Conservation (phyloP, 108 stramenopile genomes). For the Nannochloropsis gaditana region DNA sequence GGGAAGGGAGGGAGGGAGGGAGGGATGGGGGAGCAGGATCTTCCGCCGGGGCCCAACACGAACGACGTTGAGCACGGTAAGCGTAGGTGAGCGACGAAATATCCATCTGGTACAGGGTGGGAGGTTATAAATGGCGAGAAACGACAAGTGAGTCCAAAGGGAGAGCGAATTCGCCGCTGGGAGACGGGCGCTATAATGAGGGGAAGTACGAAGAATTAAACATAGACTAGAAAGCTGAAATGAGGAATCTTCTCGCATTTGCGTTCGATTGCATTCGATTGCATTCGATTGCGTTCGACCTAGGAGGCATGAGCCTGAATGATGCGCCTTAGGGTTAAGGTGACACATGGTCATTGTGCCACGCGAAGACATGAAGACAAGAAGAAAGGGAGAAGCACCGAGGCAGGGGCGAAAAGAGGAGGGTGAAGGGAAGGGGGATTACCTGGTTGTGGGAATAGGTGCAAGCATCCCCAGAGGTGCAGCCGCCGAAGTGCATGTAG, state of each 20-base stretch:
- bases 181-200: not conserved
- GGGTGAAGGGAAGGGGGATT: no score
- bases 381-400: not conserved
- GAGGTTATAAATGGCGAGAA: not conserved
- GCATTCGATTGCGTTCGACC: no score
- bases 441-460: not conserved
- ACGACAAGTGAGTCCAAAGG: no score
- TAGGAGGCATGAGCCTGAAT: no score
- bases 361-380: not conserved
- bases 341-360: not conserved
- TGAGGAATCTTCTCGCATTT: no score
- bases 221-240: not conserved
- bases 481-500: slow-evolving; percentile 11
- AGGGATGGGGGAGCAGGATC: not conserved
- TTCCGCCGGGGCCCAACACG: no score
- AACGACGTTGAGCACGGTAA: not conserved
- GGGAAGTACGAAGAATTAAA: not conserved
- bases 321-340: not conserved
- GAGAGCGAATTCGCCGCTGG: no score
- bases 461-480: not conserved
- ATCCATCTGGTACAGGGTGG: not conserved
- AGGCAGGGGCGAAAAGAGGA: not conserved
- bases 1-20: not conserved
- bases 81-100: not conserved
- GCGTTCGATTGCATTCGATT: no score